Evolutionary conservation across 257 asterid genomes (phyloP), one percentile per base, ranked within the genome.

Genomic region (Handroanthus guayacan): DNA sequence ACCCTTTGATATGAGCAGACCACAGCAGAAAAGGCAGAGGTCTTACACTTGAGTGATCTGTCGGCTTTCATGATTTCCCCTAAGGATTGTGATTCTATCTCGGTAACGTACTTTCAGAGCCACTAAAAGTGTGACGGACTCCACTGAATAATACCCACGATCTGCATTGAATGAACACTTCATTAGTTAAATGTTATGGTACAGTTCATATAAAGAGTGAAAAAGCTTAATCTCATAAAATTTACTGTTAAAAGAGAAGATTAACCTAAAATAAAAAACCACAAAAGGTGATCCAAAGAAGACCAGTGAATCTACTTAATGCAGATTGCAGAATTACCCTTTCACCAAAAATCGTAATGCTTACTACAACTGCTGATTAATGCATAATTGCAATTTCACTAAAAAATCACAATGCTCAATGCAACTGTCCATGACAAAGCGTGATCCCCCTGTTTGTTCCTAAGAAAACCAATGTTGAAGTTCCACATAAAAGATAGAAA

Each of bases 41-140:
- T 75, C 97, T 87, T 90, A 95, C 99, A 95, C 99, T 95, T 91
- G 99, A 80, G 98, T 95, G 88, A 95, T 95, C 81, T 95, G 99
- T 52, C 99, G 92, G 75, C 99, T 95, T 84, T 95, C 99, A 80
- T 95, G 99, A 82, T 92, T 95, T 81, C 98, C 98, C 79, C 97
- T 84, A 38, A 95, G 97, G 80, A 95, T 91, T 72, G 99, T 95
- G 86, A 95, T 86, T 89, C 99, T 91, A 84, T 95, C 99, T 82
- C 99, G 86, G 73, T 95, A 91, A 62, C 98, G 97, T 76, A 95
- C 99, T 90, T 95, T 95, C 85, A 95, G 83, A 81, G 99, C 97
- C 84, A 95, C 99, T 81, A 95, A 87, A 58, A 95, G 97, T 8
- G 98, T 79, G 79, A 95, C 99, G 2, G 99, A 92, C 88, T 95